Conservation (phyloP, 495 filamentous ascomycete genomes). For the Lasiosphaeria miniovina region DNA sequence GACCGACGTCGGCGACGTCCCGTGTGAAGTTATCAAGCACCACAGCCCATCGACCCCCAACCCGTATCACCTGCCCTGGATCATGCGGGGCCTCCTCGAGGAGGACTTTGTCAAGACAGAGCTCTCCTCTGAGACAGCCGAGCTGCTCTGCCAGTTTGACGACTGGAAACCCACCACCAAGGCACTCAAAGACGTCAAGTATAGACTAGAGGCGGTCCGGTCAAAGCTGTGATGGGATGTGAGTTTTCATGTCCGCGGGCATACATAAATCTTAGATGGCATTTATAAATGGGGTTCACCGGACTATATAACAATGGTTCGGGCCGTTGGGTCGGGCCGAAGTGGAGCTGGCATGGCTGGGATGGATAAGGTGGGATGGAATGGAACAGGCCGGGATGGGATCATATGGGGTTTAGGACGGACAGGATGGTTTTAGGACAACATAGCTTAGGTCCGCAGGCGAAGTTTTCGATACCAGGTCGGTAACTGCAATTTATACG, state of each 20-base stretch:
- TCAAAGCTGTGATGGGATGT: constrained; percentile 62
- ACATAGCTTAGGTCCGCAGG: no score
- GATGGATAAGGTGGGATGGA: no score
- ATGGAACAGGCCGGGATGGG: no score
- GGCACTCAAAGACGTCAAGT: constrained; percentile 92
- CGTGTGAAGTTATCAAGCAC: constrained; percentile 39
- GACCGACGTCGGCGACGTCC: constrained; percentile 54
- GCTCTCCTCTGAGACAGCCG: constrained; percentile 68
- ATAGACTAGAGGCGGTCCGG: constrained; percentile 85
- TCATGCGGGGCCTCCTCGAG: constrained; percentile 87
- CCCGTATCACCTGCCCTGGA: constrained; percentile 90
- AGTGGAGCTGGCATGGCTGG: no score
- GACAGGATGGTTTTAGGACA: no score
- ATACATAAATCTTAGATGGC: not conserved
- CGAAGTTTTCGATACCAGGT: no score
- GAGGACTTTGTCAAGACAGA: constrained; percentile 87
- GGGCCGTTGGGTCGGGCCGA: no score
- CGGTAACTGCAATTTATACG: no score
- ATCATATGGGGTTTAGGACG: no score
- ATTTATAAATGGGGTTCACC: not conserved
- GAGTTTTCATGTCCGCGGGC: no score
- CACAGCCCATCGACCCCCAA: constrained; percentile 51
- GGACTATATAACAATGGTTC: not conserved
- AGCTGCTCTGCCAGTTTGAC: constrained; percentile 84
- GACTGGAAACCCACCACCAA: constrained; percentile 89